These are phyloP conservation scores for Echeveria elegans DNA, from an alignment of 164 flowering plant species.

Conservation along the genomic window DNA sequence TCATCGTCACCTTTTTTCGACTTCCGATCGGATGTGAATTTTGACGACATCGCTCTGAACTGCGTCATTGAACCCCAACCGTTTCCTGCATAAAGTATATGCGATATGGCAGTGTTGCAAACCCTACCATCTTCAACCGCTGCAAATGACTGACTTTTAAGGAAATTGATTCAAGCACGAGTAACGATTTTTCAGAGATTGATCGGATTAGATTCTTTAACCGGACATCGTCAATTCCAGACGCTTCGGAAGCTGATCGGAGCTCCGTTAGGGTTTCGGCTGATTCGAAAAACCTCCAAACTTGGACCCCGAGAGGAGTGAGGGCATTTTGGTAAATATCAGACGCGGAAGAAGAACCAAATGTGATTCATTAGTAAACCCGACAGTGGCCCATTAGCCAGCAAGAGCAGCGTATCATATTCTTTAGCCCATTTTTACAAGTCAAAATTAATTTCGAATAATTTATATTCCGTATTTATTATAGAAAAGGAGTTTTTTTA, in stretches of 20 bases:
- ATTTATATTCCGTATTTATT: too few relatives aligned
- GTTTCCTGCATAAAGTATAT: too few relatives aligned
- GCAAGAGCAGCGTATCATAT: too few relatives aligned
- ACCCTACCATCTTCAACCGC: not conserved
- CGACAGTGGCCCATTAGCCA: not conserved
- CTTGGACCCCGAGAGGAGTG: too few relatives aligned
- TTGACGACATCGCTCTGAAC: not conserved
- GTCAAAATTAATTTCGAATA: too few relatives aligned
- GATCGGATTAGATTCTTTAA: too few relatives aligned
- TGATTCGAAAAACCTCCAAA: not conserved
- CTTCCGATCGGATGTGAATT: not conserved
- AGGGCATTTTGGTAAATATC: not conserved
- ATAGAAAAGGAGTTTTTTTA: too few relatives aligned
- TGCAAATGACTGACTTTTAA: not conserved
- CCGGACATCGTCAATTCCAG: not conserved
- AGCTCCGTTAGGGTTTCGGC: not conserved
- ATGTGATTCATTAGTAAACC: not conserved
- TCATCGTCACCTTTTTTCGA: slow-evolving; percentile 38
- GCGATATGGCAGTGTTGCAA: not conserved
- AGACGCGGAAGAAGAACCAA: not conserved
- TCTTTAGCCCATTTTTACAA: too few relatives aligned
- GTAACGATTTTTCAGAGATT: too few relatives aligned
- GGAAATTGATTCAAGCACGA: too few relatives aligned
- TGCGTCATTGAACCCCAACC: not conserved
- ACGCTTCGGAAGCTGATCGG: not conserved